Base-by-base conservation (phyloP, 108 stramenopile genomes). In the Nannochloropsis oceanica region DNA sequence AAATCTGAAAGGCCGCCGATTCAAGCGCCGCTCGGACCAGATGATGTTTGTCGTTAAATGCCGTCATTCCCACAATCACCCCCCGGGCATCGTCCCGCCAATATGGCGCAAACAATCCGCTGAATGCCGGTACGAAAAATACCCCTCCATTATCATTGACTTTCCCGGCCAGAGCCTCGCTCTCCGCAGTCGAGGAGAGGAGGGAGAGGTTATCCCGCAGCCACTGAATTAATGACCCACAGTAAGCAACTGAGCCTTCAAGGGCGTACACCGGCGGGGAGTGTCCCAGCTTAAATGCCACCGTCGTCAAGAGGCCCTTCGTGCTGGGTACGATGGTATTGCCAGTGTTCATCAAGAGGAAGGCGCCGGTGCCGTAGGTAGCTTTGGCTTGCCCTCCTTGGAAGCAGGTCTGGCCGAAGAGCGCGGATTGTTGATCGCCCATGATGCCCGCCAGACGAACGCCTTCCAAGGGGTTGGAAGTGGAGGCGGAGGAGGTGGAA, bases 291-390 rank as follows among this genome's bases (percentile, higher is more conserved):
- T 97, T 91, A 89, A 97, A 99, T 0, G 93, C 97, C 34, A 97
- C 93, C 14, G 97, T 99, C 14, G 97, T 98, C n/a, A 99, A 91
- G 81, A 99, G 89, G 12, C 97, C 97, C 86, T 98, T 91, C 5
- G 92, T 92, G 50, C 91, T 92, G 27, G 91, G 89, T 18, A 93
- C 92, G 25, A 83, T 85, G 27, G 85, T 82, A 13, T 85, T 90
- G 18, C 97, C 98, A 0, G 98, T 98, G 92, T 99, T 99, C 95
- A 96, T 97, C 94, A 99, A 93, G 79, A 99, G 86, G 86, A 99
- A 99, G 81, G 96, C 90, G 8, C 98, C 99, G 8, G 99, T 98
- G 18, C 99, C 99, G 89, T 97, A 99, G 13, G 99, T 99, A 85
- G 87, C 86, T n/a, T 89, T 88, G 80, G 88, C 82, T 80, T 95